Percentiles rank a stretch among this genome's conserved stretches.
These are phyloP conservation scores for Fusarium longipes DNA, from an alignment of 2,329 filamentous ascomycete genomes.

Conservation along the genomic window DNA sequence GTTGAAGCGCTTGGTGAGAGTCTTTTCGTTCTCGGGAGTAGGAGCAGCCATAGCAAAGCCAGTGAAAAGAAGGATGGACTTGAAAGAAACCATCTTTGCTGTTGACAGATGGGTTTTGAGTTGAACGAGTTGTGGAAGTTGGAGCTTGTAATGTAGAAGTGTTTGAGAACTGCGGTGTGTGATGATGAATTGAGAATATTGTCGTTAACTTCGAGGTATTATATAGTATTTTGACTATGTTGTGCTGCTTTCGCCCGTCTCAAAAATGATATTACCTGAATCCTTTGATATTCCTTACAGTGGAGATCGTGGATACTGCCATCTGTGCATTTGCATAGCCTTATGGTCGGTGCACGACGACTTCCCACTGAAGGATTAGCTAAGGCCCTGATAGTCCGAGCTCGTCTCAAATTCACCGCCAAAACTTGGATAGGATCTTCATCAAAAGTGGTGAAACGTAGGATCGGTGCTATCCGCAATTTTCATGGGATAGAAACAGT, in stretches of 20 bases:
- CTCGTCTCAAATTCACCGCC: not conserved
- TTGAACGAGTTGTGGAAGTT: not conserved
- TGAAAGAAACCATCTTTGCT: not conserved
- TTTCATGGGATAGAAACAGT: not conserved
- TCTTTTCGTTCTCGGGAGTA: not conserved
- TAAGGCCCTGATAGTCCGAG: not conserved
- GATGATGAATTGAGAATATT: not conserved
- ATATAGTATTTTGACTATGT: not conserved
- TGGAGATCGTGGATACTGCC: not conserved
- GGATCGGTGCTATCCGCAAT: not conserved
- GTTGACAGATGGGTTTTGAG: not conserved
- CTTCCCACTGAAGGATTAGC: not conserved
- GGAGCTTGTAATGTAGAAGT: not conserved
- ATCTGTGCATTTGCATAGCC: not conserved
- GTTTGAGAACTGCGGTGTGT: not conserved
- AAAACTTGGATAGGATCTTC: not conserved
- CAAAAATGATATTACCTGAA: not conserved
- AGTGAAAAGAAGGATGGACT: not conserved
- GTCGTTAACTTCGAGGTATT: not conserved
- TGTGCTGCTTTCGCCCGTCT: too few relatives aligned
- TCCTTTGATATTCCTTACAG: not conserved
- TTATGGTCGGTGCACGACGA: not conserved
- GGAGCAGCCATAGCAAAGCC: not conserved
- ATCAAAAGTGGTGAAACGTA: not conserved
- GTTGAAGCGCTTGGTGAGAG: constrained; percentile 3